Evolutionary conservation across 2,329 filamentous ascomycete species (phyloP), one percentile per base, ranked within the genome.

Genomic region (Talaromyces islandicus): DNA sequence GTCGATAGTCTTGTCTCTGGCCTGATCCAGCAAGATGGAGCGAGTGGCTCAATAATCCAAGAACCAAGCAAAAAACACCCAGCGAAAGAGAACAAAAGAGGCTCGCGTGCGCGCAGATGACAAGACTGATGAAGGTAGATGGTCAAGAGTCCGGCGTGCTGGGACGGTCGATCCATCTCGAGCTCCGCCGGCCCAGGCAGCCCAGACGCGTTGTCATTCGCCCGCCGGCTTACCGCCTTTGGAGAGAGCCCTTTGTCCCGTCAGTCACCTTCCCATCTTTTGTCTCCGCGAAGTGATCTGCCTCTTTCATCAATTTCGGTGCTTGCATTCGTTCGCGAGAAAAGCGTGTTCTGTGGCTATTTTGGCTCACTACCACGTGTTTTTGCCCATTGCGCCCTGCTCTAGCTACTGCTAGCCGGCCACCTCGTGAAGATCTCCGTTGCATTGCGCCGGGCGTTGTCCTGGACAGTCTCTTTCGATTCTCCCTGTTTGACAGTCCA

Each of bases 221-320:
- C 46, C 55, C 55, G 25, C 12, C 51, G 27, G 51, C 55, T 61
- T 58, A 61, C 59, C 59, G 59, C 59, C 59, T 61, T 61, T 27
- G 54, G 32, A 60, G 54, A 27, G 21, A 53, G 48, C n/a, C 24
- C 53, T 21, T 41, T 25, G 6, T 17, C 29, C 54, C 54, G 27
- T 19, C 30, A 24, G 27, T 19, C 30, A 24, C 38, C 38, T 32
- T 21, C 41, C 32, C 27, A 24, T 29, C 24, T 48, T 32, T 43
- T 9, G 27, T 48, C 29, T 50, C 12, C 17, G 21, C 24, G 24
- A 10, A 29, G 25, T n/a, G 3, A 30, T 29, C 43, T 51, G 32
- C 41, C 27, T 29, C 24, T 17, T 14, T 29, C 25, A 29, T 11
- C 25, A 11, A 29, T 30, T 30, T 17, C 25, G 9, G 12, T 52